A percentile compares a stretch with the other conserved stretches of the same genome.
Conservation (phyloP, 2,329 filamentous ascomycete species). For the Cordyceps tenuipes region DNA sequence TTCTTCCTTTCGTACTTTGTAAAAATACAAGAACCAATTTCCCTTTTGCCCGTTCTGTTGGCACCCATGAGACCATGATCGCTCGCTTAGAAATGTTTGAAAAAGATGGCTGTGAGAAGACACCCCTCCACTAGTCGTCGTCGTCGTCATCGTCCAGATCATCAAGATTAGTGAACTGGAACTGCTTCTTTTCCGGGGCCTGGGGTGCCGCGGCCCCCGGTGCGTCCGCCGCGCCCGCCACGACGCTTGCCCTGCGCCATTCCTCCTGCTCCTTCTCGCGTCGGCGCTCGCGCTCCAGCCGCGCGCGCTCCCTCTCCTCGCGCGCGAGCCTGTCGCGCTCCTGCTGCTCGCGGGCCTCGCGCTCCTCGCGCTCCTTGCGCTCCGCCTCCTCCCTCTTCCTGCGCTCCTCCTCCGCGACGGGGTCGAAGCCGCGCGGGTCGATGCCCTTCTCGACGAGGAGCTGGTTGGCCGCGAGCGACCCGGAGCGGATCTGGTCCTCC, state of each 20-base stretch:
- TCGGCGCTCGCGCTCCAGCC: conserved; percentile 35
- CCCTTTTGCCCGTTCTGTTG: background rate
- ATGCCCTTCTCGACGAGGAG: conserved; percentile 52
- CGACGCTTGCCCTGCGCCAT: conserved; percentile 32
- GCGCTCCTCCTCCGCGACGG: conserved; percentile 44
- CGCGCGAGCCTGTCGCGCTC: conserved; percentile 34
- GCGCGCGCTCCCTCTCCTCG: conserved; percentile 30
- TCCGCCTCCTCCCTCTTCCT: conserved; percentile 44
- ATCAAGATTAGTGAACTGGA: conserved; percentile 46
- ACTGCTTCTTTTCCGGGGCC: conserved; percentile 40
- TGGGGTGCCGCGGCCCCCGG: conserved; percentile 20
- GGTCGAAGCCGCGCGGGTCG: conserved; percentile 53
- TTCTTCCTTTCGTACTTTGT: conserved; percentile 9
- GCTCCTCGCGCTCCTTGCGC: conserved; percentile 37
- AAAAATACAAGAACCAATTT: conserved; percentile 7
- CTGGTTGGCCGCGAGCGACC: conserved; percentile 59
- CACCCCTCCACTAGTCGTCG: conserved; percentile 21
- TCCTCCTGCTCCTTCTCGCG: conserved; percentile 34
- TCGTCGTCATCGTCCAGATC: conserved; percentile 44
- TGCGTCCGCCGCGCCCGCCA: conserved; percentile 18
- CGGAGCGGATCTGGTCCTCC: conserved; percentile 59
- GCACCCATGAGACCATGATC: background rate
- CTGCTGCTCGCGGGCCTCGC: conserved; percentile 37
- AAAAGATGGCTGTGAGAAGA: background rate
- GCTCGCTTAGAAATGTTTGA: background rate